phyloP scores from a whole-genome alignment of 139 green algal genomes.

The Ostreobium quekettii region DNA sequence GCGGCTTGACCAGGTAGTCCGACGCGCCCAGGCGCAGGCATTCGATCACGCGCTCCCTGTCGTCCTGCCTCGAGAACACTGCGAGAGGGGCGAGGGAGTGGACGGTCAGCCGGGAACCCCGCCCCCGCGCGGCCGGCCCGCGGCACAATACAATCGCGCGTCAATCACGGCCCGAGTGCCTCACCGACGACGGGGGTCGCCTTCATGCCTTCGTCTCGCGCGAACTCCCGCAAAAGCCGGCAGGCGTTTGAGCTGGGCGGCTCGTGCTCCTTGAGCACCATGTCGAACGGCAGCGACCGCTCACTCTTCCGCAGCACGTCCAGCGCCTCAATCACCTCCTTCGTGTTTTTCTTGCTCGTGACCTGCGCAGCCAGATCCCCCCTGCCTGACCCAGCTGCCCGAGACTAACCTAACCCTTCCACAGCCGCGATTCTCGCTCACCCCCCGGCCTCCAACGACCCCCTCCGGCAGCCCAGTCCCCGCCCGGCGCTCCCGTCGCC shows the following conservation, averaged over 20 bases:
- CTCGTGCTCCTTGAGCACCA: slow-evolving; percentile 66
- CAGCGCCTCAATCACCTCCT: slow-evolving; percentile 40
- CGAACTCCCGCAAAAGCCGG: slow-evolving; percentile 42
- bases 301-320: not conserved
- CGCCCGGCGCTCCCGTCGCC: too few species aligned
- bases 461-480: too few species aligned
- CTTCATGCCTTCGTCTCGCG: slow-evolving; percentile 20
- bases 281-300: slow-evolving; percentile 33
- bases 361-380: slow-evolving; percentile 25
- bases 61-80: slow-evolving; percentile 59
- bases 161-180: not conserved
- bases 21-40: slow-evolving; percentile 72
- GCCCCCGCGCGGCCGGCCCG: not conserved
- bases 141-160: not conserved
- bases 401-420: not conserved
- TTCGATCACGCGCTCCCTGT: slow-evolving; percentile 52
- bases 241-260: slow-evolving; percentile 41
- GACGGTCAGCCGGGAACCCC: not conserved
- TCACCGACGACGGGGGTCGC: slow-evolving; percentile 46
- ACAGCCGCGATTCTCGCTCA: not conserved
- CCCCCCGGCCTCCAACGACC: not conserved
- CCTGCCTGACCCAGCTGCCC: not conserved
- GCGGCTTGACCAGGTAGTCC: slow-evolving; percentile 79
- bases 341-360: slow-evolving; percentile 27
- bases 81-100: not conserved